Base-by-base conservation (phyloP, 2,329 filamentous ascomycete species). In the Ophiognomonia clavigignenti-juglandacearum region DNA sequence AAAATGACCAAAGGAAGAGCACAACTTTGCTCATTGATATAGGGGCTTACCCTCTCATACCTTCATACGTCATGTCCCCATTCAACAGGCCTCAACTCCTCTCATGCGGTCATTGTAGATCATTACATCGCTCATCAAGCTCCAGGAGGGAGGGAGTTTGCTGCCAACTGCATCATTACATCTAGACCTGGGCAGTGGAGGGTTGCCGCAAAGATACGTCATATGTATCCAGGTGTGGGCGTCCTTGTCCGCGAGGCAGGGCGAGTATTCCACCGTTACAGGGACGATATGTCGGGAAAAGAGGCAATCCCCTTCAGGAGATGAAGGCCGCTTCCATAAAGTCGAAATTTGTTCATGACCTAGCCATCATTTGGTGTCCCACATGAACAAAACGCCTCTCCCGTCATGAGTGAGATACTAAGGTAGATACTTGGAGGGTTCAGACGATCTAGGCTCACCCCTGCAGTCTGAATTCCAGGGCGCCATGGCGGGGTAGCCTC, bases 51-150 rank as follows among this genome's bases (percentile, higher is more conserved):
- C 4, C 16, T 20, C 18, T 36, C 26, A 8, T 14, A 32, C 39
- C 16, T 41, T 5, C 16, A 32, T 48, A 51, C 48, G 48, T 51
- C 48, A 51, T 51, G 22, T 19, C 24, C 36, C 19, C 39, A 38
- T 45, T 31, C 29, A 44, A 43, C 31, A 38, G 22, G 13, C 16
- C 37, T 29, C 31, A 23, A 27, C 18, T 39, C 18, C 37, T 27
- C n/a, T 26, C 18, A 18, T 19, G 42, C 47, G 40, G 50, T 52
- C 50, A 49, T 52, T 43, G 46, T 39, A 48, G 43, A 49, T 52
- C 46, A 46, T 40, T 42, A 7, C 36, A 20, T 9, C 6, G 24
- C 16, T 16, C 18, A 16, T 34, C 31, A 34, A 16, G 4, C 13
- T 34, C 31, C 23, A 22, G 24, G 35, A 24, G 35, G 31, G 35